Base-by-base conservation (phyloP, 2,329 filamentous ascomycete genomes). In the Eutypella sp. region DNA sequence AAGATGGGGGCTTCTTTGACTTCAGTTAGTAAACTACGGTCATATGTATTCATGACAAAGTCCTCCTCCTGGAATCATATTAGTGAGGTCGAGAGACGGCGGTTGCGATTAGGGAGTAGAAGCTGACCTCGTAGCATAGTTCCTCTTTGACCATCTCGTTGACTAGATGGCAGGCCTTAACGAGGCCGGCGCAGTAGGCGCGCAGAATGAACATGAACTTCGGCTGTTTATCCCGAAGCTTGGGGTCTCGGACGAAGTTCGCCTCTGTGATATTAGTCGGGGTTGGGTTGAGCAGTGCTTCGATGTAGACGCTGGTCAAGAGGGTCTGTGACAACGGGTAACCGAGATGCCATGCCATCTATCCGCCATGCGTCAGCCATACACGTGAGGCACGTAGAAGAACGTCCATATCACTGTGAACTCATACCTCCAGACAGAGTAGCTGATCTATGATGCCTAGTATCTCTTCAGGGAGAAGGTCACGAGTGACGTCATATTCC, bases 331-430 rank as follows among this genome's bases (percentile, higher is more conserved):
- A 95, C 8, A 99, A 78, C 2, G 93, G 90, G 60, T 96, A 91
- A n/a, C 95, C 93, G 57, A 89, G 82, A 63, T 97, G 90, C 91
- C 95, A 99, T 51, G 90, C 89, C 81, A 96, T 95, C 85, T 93
- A 59, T 22, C 27, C 42, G 29, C 37, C 27, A 40, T 39, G 22
- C 38, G 19, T 27, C 40, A 20, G 25, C 25, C 13, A 33, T n/a
- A 4, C 29, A 11, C 11, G 29, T 5, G 16, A 33, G 11, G 5
- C 5, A 33, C 5, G 29, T 33, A 33, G 29, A 15, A 33, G 5
- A 15, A n/a, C 29, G n/a, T n/a, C n/a, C n/a, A n/a, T 33, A 33
- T n/a, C 11, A 33, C 16, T 9, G 24, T 40, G 50, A 36, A 15
- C 20, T 52, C 70, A 46, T 59, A 91, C 89, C 78, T 97, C 93